Percentiles rank a stretch among this genome's conserved stretches.
phyloP scores from a whole-genome alignment of 495 filamentous ascomycete species.

The Neurospora pannonica region DNA sequence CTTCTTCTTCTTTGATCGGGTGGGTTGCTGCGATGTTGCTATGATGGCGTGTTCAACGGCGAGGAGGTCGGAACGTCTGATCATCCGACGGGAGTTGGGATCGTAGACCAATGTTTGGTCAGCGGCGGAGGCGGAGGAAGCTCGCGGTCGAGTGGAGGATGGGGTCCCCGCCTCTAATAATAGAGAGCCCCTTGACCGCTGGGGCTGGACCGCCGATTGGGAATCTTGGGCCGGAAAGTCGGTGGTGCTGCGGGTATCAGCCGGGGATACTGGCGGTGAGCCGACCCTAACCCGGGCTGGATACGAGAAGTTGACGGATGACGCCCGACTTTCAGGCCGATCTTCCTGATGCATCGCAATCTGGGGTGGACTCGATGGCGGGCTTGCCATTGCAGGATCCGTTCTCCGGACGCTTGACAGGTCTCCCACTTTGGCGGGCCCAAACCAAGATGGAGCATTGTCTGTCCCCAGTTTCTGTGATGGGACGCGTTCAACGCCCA shows the following conservation, averaged over 20 bases:
- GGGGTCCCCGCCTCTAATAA: not conserved
- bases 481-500: conserved; percentile 29
- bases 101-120: conserved; percentile 43
- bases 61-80: conserved; percentile 27
- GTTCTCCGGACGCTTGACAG: conserved; percentile 30
- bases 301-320: conserved; percentile 80
- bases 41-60: conserved; percentile 31
- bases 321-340: conserved; percentile 48
- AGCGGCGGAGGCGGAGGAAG: conserved; percentile 14
- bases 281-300: conserved; percentile 37
- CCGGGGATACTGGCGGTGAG: conserved; percentile 23
- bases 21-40: conserved; percentile 38
- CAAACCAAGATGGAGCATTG: conserved; percentile 32
- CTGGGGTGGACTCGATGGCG: conserved; percentile 25
- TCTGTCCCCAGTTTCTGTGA: conserved; percentile 32
- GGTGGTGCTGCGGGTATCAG: not conserved
- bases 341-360: conserved; percentile 5
- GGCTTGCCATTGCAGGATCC: conserved; percentile 32
- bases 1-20: conserved; percentile 45
- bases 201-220: not conserved
- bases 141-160: conserved; percentile 10
- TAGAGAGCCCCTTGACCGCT: not conserved
- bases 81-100: conserved; percentile 47
- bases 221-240: not conserved
- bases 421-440: conserved; percentile 31